Conservation (phyloP, 2,329 filamentous ascomycete species). For the Thyridium curvatum region DNA sequence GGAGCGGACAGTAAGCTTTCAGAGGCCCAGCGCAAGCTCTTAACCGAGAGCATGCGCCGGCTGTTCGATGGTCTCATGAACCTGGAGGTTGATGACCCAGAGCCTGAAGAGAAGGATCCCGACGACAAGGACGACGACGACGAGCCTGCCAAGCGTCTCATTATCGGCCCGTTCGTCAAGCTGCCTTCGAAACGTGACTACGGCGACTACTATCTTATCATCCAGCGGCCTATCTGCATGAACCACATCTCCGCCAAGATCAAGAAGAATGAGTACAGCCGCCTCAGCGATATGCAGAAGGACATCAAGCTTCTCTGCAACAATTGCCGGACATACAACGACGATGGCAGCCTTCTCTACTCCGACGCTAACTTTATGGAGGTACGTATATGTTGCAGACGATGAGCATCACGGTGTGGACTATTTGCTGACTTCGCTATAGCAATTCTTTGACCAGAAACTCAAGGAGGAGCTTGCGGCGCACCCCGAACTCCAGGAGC, state of each 20-base stretch:
- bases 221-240: slow-evolving; percentile 90
- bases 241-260: slow-evolving; percentile 92
- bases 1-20: slow-evolving; percentile 52
- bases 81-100: slow-evolving; percentile 71
- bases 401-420: not conserved
- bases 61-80: slow-evolving; percentile 78
- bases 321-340: slow-evolving; percentile 95
- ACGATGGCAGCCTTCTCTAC: slow-evolving; percentile 88
- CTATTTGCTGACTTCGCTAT: slow-evolving; percentile 23
- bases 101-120: slow-evolving; percentile 43
- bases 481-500: slow-evolving; percentile 16
- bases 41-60: slow-evolving; percentile 72
- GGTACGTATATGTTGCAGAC: slow-evolving; percentile 45
- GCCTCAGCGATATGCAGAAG: slow-evolving; percentile 69
- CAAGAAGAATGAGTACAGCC: slow-evolving; percentile 89
- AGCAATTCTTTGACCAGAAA: slow-evolving; percentile 52
- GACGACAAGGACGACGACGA: slow-evolving; percentile 45
- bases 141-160: slow-evolving; percentile 61
- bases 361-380: slow-evolving; percentile 90
- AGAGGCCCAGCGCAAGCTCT: slow-evolving; percentile 62
- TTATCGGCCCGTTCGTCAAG: slow-evolving; percentile 92
- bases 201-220: slow-evolving; percentile 92
- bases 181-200: slow-evolving; percentile 84
- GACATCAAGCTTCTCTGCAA: slow-evolving; percentile 81
- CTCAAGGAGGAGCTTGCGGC: slow-evolving; percentile 30